phyloP scores from a whole-genome alignment of 2,329 filamentous ascomycete genomes.

The Chrysosporium keratinophilum region DNA sequence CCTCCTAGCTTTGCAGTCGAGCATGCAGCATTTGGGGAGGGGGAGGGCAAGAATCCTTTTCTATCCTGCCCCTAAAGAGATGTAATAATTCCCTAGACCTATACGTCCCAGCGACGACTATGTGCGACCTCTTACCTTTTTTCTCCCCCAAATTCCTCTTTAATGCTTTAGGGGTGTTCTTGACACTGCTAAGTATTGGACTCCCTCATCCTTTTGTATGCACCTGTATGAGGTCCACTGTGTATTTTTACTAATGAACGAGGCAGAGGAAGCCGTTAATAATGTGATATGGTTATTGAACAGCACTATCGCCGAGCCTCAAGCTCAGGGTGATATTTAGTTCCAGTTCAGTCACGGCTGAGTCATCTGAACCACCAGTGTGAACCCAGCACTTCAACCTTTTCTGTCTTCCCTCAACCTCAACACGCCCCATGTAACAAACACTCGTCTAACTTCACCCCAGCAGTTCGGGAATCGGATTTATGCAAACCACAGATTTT shows the following conservation, averaged over 20 bases:
- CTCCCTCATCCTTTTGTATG: neutral
- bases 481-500: no score
- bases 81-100: conserved; percentile 1
- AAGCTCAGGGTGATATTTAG: no score
- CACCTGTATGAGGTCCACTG: conserved; percentile 1
- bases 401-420: no score
- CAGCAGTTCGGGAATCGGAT: no score
- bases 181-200: neutral
- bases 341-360: no score
- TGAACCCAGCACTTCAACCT: no score
- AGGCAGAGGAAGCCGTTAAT: neutral
- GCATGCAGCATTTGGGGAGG: neutral
- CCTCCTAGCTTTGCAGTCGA: neutral
- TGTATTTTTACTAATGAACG: conserved; percentile 3
- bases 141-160: neutral
- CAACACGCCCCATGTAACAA: no score
- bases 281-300: no score
- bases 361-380: no score
- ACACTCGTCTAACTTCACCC: no score
- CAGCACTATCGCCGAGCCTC: no score
- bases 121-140: neutral
- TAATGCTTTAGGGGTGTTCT: neutral
- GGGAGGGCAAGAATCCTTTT: neutral
- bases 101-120: neutral
- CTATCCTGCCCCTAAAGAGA: neutral